phyloP scores from a whole-genome alignment of 1,284 basidiomycete species.

The Leccinum holopus region DNA sequence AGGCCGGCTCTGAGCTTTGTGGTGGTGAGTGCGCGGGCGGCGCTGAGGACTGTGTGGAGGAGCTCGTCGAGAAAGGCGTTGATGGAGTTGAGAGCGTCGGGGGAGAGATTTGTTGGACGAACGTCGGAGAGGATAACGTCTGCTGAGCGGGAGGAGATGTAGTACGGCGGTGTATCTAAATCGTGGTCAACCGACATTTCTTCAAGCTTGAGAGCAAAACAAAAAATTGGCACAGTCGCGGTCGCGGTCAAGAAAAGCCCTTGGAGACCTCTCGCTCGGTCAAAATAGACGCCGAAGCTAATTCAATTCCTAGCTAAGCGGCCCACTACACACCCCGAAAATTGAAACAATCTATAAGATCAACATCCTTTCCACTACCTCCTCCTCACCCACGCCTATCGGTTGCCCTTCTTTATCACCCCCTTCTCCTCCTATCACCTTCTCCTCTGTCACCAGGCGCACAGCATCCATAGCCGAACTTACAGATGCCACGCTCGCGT shows the following conservation, averaged over 20 bases:
- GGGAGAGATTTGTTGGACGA: slow-evolving; percentile 80
- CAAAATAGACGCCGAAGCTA: background rate
- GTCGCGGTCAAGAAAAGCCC: slow-evolving; percentile 6
- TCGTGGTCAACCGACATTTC: slow-evolving; percentile 24
- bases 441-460: slow-evolving; percentile 1
- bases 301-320: slow-evolving; percentile 20
- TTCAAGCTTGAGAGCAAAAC: background rate
- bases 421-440: background rate
- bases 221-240: background rate
- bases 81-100: slow-evolving; percentile 71
- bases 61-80: slow-evolving; percentile 90
- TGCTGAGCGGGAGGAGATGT: slow-evolving; percentile 78
- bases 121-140: slow-evolving; percentile 89
- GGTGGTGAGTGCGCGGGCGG: slow-evolving; percentile 73
- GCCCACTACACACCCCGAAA: slow-evolving; percentile 11
- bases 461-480: background rate
- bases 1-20: slow-evolving; percentile 74
- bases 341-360: slow-evolving; percentile 1
- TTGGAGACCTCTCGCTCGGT: background rate
- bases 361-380: slow-evolving; percentile 29
- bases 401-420: slow-evolving; percentile 1
- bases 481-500: background rate
- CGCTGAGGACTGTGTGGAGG: slow-evolving; percentile 67
- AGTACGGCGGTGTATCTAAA: slow-evolving; percentile 49
- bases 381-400: slow-evolving; percentile 25